A percentile compares a stretch with the other conserved stretches of the same genome.
These are phyloP conservation scores for Scheffersomyces quercinus DNA, from an alignment of 1,139 yeast genomes.

Conservation along the genomic window DNA sequence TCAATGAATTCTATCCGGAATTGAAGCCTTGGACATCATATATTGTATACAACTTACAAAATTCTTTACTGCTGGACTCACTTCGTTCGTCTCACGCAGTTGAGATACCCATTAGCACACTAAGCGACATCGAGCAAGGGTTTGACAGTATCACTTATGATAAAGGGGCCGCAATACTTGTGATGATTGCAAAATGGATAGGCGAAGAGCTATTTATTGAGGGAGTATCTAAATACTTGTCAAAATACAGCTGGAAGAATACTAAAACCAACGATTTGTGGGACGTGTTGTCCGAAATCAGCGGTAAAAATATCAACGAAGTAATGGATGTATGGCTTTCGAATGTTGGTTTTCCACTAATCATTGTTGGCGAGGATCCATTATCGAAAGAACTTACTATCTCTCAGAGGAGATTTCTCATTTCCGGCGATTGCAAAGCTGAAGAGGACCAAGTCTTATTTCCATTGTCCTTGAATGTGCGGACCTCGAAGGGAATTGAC, in stretches of 20 bases:
- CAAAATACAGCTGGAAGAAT: slow-evolving; percentile 19
- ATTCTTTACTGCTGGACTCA: not conserved
- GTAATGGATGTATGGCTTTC: slow-evolving; percentile 20
- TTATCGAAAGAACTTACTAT: slow-evolving; percentile 6
- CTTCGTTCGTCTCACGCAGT: not conserved
- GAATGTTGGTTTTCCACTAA: slow-evolving; percentile 17
- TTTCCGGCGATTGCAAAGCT: slow-evolving; percentile 16
- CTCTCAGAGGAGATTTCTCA: slow-evolving; percentile 16
- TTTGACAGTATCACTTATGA: slow-evolving; percentile 5
- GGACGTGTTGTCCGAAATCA: slow-evolving; percentile 14
- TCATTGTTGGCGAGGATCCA: slow-evolving; percentile 7
- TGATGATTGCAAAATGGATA: slow-evolving; percentile 18
- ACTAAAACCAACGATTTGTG: slow-evolving; percentile 18
- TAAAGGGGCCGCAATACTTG: not conserved
- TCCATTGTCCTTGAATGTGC: slow-evolving; percentile 18
- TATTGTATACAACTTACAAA: not conserved
- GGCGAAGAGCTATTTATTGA: slow-evolving; percentile 17
- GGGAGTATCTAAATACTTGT: slow-evolving; percentile 18
- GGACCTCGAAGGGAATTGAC: slow-evolving; percentile 13
- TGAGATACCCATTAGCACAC: not conserved
- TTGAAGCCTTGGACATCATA: not conserved
- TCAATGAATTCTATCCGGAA: not conserved
- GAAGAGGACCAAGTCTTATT: slow-evolving; percentile 16
- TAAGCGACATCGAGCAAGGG: not conserved
- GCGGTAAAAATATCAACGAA: slow-evolving; percentile 16